Conservation (phyloP, 1,284 basidiomycete species). For the Tilletia setariae region DNA sequence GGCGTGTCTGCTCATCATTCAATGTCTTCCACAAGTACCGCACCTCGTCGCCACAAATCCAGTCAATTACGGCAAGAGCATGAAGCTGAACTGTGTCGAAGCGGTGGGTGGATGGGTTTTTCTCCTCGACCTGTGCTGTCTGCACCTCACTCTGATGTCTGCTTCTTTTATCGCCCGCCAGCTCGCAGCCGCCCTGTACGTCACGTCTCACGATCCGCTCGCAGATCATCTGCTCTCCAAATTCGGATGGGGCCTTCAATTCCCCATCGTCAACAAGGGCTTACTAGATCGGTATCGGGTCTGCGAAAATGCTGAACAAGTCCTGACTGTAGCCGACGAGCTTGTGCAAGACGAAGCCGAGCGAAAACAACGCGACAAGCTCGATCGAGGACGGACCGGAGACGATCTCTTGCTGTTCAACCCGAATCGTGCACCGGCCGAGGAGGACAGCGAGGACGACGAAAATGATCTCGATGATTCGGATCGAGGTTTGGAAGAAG, state of each 20-base stretch:
- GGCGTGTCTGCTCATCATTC: background rate
- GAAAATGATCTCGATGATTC: slow-evolving; percentile 14
- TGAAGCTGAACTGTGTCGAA: slow-evolving; percentile 53
- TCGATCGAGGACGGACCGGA: background rate
- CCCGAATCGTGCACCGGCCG: background rate
- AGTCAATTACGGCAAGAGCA: slow-evolving; percentile 51
- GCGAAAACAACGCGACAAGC: slow-evolving; percentile 18
- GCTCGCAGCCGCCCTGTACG: slow-evolving; percentile 45
- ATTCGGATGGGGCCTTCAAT: slow-evolving; percentile 48
- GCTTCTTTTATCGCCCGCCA: slow-evolving; percentile 1
- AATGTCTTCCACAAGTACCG: slow-evolving; percentile 26
- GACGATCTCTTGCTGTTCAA: slow-evolving; percentile 11
- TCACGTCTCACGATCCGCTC: slow-evolving; percentile 35
- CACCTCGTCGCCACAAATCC: slow-evolving; percentile 52
- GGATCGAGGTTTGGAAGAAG: slow-evolving; percentile 24
- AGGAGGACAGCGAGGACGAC: slow-evolving; percentile 22
- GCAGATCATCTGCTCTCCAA: slow-evolving; percentile 42
- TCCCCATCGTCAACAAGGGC: slow-evolving; percentile 40
- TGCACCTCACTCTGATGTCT: background rate
- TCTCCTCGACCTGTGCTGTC: background rate
- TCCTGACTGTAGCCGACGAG: slow-evolving; percentile 30
- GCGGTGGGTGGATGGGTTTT: slow-evolving; percentile 21
- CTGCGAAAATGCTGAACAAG: slow-evolving; percentile 32
- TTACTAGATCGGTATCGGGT: slow-evolving; percentile 34
- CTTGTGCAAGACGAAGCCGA: slow-evolving; percentile 39